Percentiles rank a stretch among this genome's conserved stretches.
phyloP scores from a whole-genome alignment of 257 asterid genomes.

The Pogostemon cablin region DNA sequence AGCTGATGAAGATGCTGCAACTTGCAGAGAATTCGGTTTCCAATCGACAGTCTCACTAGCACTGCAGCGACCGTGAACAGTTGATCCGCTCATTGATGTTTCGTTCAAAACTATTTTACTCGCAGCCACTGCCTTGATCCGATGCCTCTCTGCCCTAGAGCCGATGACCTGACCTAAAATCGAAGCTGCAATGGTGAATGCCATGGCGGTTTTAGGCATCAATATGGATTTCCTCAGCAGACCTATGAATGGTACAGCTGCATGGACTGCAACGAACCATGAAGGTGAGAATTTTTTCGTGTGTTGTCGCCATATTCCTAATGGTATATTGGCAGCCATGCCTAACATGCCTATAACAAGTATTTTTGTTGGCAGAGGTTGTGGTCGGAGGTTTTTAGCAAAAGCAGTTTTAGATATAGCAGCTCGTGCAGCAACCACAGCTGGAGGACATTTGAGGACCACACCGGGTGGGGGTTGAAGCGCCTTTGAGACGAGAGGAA shows the following conservation, averaged over 20 bases:
- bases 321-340: conserved; percentile 80
- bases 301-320: conserved; percentile 92
- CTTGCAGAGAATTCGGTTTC: conserved; percentile 30
- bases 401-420: conserved; percentile 76
- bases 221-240: conserved; percentile 78
- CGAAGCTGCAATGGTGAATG: conserved; percentile 84
- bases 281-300: conserved; percentile 75
- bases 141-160: conserved; percentile 79
- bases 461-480: conserved; percentile 86
- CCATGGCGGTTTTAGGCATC: conserved; percentile 94
- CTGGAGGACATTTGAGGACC: conserved; percentile 66
- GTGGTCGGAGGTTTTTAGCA: conserved; percentile 82
- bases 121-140: conserved; percentile 54
- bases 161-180: conserved; percentile 88
- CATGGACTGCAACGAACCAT: conserved; percentile 89
- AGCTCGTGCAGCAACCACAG: conserved; percentile 68
- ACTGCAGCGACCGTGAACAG: conserved; percentile 31
- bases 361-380: conserved; percentile 72
- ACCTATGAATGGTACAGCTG: conserved; percentile 88
- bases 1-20: conserved; percentile 26
- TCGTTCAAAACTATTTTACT: conserved; percentile 32
- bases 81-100: conserved; percentile 13
- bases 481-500: conserved; percentile 87
- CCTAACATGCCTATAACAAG: conserved; percentile 73
- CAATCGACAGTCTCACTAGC: conserved; percentile 27